Base-by-base conservation (phyloP, 768 basidiomycete genomes). In the Cystofilobasidium bisporidii region DNA sequence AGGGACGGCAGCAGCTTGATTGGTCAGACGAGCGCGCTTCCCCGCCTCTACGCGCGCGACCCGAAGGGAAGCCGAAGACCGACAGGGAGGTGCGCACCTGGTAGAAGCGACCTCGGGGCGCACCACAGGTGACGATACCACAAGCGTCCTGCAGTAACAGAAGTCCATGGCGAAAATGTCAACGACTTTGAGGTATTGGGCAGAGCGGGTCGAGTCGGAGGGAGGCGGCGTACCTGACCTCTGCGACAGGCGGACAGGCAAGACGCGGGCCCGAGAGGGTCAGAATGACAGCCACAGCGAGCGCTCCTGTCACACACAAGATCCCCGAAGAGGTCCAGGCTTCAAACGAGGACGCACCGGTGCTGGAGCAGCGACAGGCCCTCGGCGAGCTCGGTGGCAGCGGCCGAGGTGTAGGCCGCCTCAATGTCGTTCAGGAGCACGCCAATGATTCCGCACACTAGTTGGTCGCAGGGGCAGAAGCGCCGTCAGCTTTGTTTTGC, bases 321-420 rank as follows among this genome's bases (percentile, higher is more conserved):
- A 9, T 9, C 17, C 43, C 20, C 43, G 17, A 43, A 22, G 57
- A 50, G 22, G 40, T 26, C 32, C 24, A 36, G 32, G 32, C 8
- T 32, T n/a, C 33, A 18, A 24, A 22, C 38, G 18, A n/a, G 26
- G 30, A 66, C 68, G 38, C n/a, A 76, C 75, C 76, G 83, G 75
- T 99, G 96, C 77, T 99, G 96, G 6, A 99, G 81, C 47, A 99
- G 81, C 28, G 92, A 88, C n/a, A 99, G 83, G 36, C 91, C 92
- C 77, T 99, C 96, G 72, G 84, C 87, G 75, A 97, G 92, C 78
- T 97, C 93, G 20, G 85, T 76, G 32, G 92, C 92, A 40, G 85
- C 87, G 71, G 89, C 69, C 83, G 76, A 83, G 70, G 71, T 80
- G 79, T 67, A 87, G 45, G 77, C 77, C 14, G 74, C 69, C 61